Base-by-base conservation (phyloP, 2,329 filamentous ascomycete genomes). In the Herpotrichia juniperi region DNA sequence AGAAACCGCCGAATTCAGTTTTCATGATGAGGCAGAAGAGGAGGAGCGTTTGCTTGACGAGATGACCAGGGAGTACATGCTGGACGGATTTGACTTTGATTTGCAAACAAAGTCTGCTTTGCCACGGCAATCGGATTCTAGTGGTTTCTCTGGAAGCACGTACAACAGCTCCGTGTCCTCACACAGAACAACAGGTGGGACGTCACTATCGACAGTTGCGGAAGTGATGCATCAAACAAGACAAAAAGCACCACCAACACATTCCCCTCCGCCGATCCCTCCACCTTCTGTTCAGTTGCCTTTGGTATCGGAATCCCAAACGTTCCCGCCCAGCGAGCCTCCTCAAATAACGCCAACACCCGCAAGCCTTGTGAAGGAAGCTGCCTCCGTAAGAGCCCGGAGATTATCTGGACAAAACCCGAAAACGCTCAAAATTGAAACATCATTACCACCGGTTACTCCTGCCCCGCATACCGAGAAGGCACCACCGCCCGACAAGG, bases 401-500 rank as follows among this genome's bases (percentile, higher is more conserved):
- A 84, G 93, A 56, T 77, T 96, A 26, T 96, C 93, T 3, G 90
- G 89, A 7, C 87, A 91, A 62, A 91, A 90, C 63, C 78, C 84
- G 12, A 93, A 90, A 69, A 89, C 93, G 65, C 79, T 97, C 45
- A 96, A 92, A 75, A 97, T 97, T 50, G 91, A 97, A 72, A 97
- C 92, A 10, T 76, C 73, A 10, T 59, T 74, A 43, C 75, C 70
- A 45, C 73, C 72, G 10, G 64, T 72, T 24, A 59, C 62, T 42
- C 57, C 67, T 24, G 68, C 61, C 17, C 68, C 69, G 26, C 64
- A 73, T 39, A 72, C 70, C 17, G 70, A 73, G 53, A 72, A 71
- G 56, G 66, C 66, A 44, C 53, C 59, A 14, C 54, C 64, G n/a
- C 54, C 63, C 42, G 64, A 65, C 16, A 72, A 70, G 62, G 71